Percentiles rank a stretch among this genome's conserved stretches.
These are phyloP conservation scores for Trichoderma arundinaceum DNA, from an alignment of 2,329 filamentous ascomycete genomes.

Conservation along the genomic window DNA sequence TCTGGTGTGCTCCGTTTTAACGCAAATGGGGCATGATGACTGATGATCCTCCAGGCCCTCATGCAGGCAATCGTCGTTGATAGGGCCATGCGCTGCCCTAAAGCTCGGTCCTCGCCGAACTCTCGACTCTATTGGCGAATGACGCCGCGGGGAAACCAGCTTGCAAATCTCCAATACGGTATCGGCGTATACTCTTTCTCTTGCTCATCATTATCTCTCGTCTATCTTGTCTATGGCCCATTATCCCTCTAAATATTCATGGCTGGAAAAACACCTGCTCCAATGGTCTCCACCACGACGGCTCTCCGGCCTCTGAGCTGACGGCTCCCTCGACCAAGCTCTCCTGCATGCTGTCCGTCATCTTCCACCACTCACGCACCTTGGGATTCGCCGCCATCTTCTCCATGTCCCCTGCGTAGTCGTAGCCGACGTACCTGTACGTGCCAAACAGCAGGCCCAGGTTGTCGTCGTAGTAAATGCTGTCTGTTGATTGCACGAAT, in stretches of 20 bases:
- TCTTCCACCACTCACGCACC: slow-evolving; percentile 78
- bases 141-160: no score
- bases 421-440: slow-evolving; percentile 79
- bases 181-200: no score
- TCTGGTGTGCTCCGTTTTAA: no score
- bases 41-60: no score
- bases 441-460: slow-evolving; percentile 71
- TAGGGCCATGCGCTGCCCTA: no score
- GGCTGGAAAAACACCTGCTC: slow-evolving; percentile 72
- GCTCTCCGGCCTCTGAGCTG: slow-evolving; percentile 63
- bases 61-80: no score
- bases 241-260: slow-evolving; percentile 40
- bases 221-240: not conserved
- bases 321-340: slow-evolving; percentile 64
- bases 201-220: no score
- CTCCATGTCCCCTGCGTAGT: slow-evolving; percentile 77
- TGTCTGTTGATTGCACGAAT: slow-evolving; percentile 56
- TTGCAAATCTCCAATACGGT: no score
- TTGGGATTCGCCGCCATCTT: slow-evolving; percentile 74
- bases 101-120: no score
- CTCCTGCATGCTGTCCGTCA: slow-evolving; percentile 80
- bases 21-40: no score
- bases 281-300: slow-evolving; percentile 71
- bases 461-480: slow-evolving; percentile 71
- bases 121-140: no score